Conservation (phyloP, 1,284 basidiomycete species). For the Sanghuangporus baumii region DNA sequence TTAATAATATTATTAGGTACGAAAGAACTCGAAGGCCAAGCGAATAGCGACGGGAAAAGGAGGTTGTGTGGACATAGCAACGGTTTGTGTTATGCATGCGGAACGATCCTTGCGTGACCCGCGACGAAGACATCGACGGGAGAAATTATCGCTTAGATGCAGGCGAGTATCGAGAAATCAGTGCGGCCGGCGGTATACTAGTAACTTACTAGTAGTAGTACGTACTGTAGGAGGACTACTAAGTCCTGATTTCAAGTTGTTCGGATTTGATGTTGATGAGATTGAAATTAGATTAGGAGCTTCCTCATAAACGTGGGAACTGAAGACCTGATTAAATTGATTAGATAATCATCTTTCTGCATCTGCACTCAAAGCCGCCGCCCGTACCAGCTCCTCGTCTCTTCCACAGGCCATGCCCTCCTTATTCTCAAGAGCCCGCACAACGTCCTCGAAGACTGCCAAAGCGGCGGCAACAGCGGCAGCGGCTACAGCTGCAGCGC, state of each 20-base stretch:
- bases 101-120: background rate
- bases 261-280: no score
- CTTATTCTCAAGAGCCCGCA: constrained; percentile 51
- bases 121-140: background rate
- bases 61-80: background rate
- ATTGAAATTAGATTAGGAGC: background rate
- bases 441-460: constrained; percentile 35
- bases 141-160: background rate
- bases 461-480: constrained; percentile 13
- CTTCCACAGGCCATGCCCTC: constrained; percentile 37
- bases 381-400: background rate
- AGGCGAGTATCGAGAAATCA: background rate
- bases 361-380: background rate
- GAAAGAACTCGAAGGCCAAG: background rate
- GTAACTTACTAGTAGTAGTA: no score
- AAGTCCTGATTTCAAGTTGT: background rate
- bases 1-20: background rate
- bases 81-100: background rate
- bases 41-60: background rate
- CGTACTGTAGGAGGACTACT: no score
- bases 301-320: background rate
- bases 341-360: background rate
- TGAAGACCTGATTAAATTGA: background rate
- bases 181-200: background rate
- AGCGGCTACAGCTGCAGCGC: background rate